Base-by-base conservation (phyloP, 148 eudicot species). In the Chenopodium berlandieri region DNA sequence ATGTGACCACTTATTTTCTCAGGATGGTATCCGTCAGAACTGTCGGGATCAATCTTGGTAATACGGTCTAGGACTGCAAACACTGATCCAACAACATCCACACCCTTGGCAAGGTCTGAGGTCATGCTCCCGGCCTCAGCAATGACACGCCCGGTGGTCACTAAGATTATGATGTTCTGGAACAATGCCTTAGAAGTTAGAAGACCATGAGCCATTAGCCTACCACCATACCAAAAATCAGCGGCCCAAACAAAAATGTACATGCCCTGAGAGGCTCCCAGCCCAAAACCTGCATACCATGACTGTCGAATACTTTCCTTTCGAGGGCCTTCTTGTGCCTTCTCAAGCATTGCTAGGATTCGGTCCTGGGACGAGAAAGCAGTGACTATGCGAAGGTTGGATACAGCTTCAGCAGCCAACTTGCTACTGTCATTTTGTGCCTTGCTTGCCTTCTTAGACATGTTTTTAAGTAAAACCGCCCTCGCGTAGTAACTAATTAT, bases 61-160 rank as follows among this genome's bases (percentile, higher is more conserved):
- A 84, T 83, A 12, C 94, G 90, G 32, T 94, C 97, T 34, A 94
- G 73, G 14, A 94, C 86, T 0, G 89, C 82, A 60, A 94, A 92
- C 34, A 94, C 94, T 0, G 97, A 92, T 20, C 91, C 88, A 1
- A 92, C 91, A 22, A 92, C 89, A 19, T 90, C 88, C 0, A 92
- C 79, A 0, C 98, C 98, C 80, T 90, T 94, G 14, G 97, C 90
- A 4, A 94, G 87, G 75, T 92, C 98, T 1, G 92, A 89, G 6
- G 98, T 94, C 91, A 94, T 89, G 47, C 92, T 90, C 22, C 94
- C 98, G 1, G 94, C 98, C 66, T 92, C 93, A 8, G 97, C 98
- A 11, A 94, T 92, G 72, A 94, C 94, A n/a, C 94, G 87, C 2
- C 98, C 97, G 0, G 97, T 94, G 78, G 93, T 94, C 20, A 91